phyloP scores from a whole-genome alignment of 768 basidiomycete species.

The Russula dissimulans region DNA sequence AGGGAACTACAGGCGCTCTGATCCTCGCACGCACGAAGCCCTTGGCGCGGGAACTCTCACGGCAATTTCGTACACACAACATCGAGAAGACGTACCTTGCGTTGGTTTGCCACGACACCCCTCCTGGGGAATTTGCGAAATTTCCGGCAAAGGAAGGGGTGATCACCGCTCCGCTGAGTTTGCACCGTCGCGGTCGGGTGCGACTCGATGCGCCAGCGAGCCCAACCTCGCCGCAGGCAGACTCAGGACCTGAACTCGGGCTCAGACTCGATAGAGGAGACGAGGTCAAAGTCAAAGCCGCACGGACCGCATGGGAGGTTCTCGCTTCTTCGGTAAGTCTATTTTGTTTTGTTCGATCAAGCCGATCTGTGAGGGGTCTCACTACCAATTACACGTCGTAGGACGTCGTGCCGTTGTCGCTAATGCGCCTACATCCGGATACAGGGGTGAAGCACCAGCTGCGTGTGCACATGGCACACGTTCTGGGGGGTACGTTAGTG shows the following conservation, averaged over 20 bases:
- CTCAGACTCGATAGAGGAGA: background rate
- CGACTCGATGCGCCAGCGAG: background rate
- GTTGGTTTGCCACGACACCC: background rate
- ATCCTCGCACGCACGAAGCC: slow-evolving; percentile 16
- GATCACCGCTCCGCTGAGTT: background rate
- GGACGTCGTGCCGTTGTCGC: slow-evolving; percentile 12
- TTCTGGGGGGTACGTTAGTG: slow-evolving; percentile 4
- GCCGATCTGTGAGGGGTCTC: no score
- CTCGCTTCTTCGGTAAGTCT: slow-evolving; percentile 18
- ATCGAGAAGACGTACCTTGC: slow-evolving; percentile 17
- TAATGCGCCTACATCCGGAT: slow-evolving; percentile 13
- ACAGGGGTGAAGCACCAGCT: slow-evolving; percentile 20
- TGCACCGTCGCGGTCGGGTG: slow-evolving; percentile 16
- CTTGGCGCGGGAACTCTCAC: slow-evolving; percentile 13
- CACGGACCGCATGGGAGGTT: slow-evolving; percentile 16
- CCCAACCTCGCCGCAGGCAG: no score
- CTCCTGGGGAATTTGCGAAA: no score
- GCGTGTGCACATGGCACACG: slow-evolving; percentile 16
- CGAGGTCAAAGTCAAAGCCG: background rate
- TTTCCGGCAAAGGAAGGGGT: slow-evolving; percentile 2
- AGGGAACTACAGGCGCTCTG: slow-evolving; percentile 17
- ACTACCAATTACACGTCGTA: background rate
- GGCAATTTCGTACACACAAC: slow-evolving; percentile 11
- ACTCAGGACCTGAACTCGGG: background rate
- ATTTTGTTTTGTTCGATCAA: background rate